These are phyloP conservation scores for Hanseniaspora lindneri DNA, from an alignment of 805 yeast genomes.

Conservation along the genomic window DNA sequence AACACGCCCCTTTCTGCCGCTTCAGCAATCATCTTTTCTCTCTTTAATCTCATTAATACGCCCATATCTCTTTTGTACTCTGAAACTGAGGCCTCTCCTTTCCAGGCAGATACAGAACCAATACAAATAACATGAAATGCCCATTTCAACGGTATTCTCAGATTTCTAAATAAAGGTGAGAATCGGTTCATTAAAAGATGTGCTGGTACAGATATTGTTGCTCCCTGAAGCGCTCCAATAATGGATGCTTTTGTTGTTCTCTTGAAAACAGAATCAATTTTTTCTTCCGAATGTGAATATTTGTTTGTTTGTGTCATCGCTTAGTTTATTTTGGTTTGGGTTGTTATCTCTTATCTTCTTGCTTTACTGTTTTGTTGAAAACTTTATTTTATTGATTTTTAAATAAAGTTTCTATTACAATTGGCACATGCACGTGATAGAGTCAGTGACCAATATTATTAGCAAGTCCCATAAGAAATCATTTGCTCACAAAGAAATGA, in stretches of 20 bases:
- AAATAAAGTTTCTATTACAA: too few species aligned
- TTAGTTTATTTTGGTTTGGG: too few species aligned
- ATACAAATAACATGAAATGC: slow-evolving; percentile 35
- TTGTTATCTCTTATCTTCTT: too few species aligned
- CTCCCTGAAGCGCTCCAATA: slow-evolving; percentile 36
- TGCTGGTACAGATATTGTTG: slow-evolving; percentile 29
- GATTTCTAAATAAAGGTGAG: slow-evolving; percentile 30
- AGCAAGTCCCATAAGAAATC: too few species aligned
- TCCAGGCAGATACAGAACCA: slow-evolving; percentile 33
- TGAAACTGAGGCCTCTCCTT: slow-evolving; percentile 33
- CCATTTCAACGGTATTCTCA: slow-evolving; percentile 33
- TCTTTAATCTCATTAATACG: slow-evolving; percentile 28
- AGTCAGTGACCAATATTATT: too few species aligned
- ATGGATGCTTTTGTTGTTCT: slow-evolving; percentile 31
- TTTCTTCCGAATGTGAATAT: slow-evolving; percentile 7
- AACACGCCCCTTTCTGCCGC: slow-evolving; percentile 38
- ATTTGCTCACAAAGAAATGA: too few species aligned
- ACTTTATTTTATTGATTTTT: too few species aligned
- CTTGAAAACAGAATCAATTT: slow-evolving; percentile 4
- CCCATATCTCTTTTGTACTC: slow-evolving; percentile 30
- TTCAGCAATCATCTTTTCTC: slow-evolving; percentile 31
- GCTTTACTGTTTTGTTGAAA: too few species aligned
- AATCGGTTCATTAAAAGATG: slow-evolving; percentile 29
- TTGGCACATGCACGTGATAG: too few species aligned
- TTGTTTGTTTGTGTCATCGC: neutral